A percentile compares a stretch with the other conserved stretches of the same genome.
These are phyloP conservation scores for Globisporangium solare DNA, from an alignment of 352 stramenopile species.

Conservation along the genomic window DNA sequence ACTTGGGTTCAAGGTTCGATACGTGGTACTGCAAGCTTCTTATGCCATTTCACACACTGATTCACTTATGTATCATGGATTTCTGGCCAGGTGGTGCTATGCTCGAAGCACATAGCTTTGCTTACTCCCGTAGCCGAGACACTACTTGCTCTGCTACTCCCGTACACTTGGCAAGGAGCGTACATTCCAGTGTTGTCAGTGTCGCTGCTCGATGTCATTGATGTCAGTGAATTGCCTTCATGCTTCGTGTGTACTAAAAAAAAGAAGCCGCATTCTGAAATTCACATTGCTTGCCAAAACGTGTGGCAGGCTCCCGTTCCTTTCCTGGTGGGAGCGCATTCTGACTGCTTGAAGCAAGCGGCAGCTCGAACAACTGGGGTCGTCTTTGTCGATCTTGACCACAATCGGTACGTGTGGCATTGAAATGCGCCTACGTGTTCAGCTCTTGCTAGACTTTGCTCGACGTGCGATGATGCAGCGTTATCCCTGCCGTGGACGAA, in stretches of 20 bases:
- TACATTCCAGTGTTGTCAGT: constrained; percentile 93
- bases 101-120: constrained; percentile 85
- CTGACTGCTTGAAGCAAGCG: constrained; percentile 64
- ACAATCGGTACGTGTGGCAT: constrained; percentile 61
- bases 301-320: constrained; percentile 83
- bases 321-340: constrained; percentile 91
- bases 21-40: no score
- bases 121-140: constrained; percentile 91
- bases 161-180: constrained; percentile 93
- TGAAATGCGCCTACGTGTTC: background rate
- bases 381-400: constrained; percentile 94
- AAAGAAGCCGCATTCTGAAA: background rate
- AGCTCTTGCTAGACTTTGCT: background rate
- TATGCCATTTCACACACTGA: background rate
- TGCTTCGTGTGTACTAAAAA: background rate
- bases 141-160: constrained; percentile 89
- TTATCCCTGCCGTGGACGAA: constrained; percentile 74
- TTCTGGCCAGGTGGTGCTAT: constrained; percentile 80
- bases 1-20: constrained; percentile 80
- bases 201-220: constrained; percentile 91
- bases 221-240: constrained; percentile 45
- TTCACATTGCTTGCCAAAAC: background rate
- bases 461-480: constrained; percentile 20
- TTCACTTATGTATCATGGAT: background rate
- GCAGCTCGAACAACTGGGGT: constrained; percentile 72